A percentile compares a stretch with the other conserved stretches of the same genome.
Conservation (phyloP, 192 early-diverging fungal genomes). For the Diversispora eburnea region DNA sequence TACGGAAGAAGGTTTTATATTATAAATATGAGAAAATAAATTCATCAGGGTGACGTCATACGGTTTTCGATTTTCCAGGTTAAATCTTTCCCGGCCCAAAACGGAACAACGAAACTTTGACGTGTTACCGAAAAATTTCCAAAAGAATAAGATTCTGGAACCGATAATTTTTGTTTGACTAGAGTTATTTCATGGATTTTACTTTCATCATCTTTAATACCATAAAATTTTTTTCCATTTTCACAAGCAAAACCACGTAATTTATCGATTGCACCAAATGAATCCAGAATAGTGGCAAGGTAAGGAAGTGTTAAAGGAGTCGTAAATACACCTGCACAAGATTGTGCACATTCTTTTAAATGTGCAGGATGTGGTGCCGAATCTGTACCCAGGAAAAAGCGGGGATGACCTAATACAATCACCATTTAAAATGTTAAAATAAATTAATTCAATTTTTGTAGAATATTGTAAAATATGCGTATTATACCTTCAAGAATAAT, state of each 20-base stretch:
- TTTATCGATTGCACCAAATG: conserved; percentile 76
- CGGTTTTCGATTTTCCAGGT: conserved; percentile 53
- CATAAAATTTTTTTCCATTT: conserved; percentile 84
- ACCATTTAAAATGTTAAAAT: conserved; percentile 5
- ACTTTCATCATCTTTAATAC: conserved; percentile 54
- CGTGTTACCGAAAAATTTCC: conserved; percentile 47
- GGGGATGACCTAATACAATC: conserved; percentile 64
- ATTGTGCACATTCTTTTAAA: conserved; percentile 77
- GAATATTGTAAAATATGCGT: not conserved
- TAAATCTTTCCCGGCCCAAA: conserved; percentile 69
- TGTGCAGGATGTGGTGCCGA: conserved; percentile 90
- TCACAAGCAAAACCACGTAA: conserved; percentile 81
- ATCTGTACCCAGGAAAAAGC: conserved; percentile 97
- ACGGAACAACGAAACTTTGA: conserved; percentile 73
- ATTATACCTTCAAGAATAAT: conserved; percentile 65
- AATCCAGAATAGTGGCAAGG: conserved; percentile 85
- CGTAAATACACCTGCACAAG: conserved; percentile 92
- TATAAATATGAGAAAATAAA: too few relatives aligned
- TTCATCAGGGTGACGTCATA: too few relatives aligned
- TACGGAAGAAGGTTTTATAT: too few relatives aligned
- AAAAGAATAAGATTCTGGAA: conserved; percentile 54
- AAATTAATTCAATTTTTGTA: not conserved
- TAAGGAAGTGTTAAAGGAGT: conserved; percentile 81
- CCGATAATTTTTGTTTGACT: conserved; percentile 38
- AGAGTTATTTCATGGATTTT: conserved; percentile 41